Conservation (phyloP, 2,329 filamentous ascomycete genomes). For the Ophiostoma piceae region DNA sequence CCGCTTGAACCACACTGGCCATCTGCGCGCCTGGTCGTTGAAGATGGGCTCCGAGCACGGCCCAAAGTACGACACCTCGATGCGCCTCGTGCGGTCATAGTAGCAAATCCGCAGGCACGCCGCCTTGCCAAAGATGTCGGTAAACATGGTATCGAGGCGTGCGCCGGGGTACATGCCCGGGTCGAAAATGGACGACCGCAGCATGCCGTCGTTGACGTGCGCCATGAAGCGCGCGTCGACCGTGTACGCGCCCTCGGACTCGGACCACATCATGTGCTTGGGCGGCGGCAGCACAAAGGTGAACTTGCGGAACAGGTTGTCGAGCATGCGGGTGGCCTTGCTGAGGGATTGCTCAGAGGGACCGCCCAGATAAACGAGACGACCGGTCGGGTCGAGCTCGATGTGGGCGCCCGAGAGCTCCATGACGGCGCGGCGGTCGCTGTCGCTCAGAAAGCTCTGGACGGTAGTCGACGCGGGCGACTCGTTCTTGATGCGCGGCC, state of each 20-base stretch:
- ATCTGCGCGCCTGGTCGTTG: conserved; percentile 21
- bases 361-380: conserved; percentile 28
- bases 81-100: conserved; percentile 22
- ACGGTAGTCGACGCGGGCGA: conserved; percentile 25
- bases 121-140: conserved; percentile 26
- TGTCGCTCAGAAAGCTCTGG: conserved; percentile 23
- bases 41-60: conserved; percentile 27
- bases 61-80: conserved; percentile 28
- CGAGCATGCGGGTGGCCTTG: conserved; percentile 24
- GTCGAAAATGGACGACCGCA: conserved; percentile 32
- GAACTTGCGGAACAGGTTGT: conserved; percentile 27
- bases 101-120: conserved; percentile 32
- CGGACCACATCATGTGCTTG: conserved; percentile 30
- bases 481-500: conserved; percentile 29
- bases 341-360: background rate
- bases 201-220: conserved; percentile 31
- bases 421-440: conserved; percentile 23
- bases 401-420: conserved; percentile 21
- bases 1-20: conserved; percentile 23
- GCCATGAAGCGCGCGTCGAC: conserved; percentile 32
- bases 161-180: conserved; percentile 23
- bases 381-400: conserved; percentile 19
- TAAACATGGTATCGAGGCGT: conserved; percentile 23
- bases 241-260: conserved; percentile 26
- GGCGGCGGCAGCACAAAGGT: conserved; percentile 8